These are phyloP conservation scores for Theileria annulata DNA, from an alignment of 169 alveolate species.

Conservation along the genomic window DNA sequence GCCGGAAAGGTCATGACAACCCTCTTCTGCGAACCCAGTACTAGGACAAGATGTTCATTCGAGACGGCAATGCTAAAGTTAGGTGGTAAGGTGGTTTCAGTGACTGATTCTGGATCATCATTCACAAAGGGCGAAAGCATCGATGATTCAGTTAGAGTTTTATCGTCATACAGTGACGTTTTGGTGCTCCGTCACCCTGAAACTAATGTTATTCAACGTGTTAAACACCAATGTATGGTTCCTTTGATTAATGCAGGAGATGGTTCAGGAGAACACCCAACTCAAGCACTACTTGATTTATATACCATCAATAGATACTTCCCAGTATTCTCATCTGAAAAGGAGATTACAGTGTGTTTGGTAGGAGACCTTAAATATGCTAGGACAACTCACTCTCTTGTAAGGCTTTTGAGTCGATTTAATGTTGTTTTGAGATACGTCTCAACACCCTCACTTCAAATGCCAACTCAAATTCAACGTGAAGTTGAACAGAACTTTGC, in stretches of 20 bases:
- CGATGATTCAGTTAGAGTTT: slow-evolving; percentile 75
- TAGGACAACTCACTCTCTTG: slow-evolving; percentile 82
- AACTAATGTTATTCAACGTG: slow-evolving; percentile 38
- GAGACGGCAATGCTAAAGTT: slow-evolving; percentile 80
- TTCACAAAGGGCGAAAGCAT: slow-evolving; percentile 82
- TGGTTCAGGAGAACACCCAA: slow-evolving; percentile 85
- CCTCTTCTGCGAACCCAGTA: slow-evolving; percentile 79
- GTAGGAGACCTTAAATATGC: slow-evolving; percentile 84
- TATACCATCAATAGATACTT: slow-evolving; percentile 75
- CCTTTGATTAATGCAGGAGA: slow-evolving; percentile 84
- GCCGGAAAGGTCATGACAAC: slow-evolving; percentile 52
- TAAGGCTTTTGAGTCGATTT: slow-evolving; percentile 73
- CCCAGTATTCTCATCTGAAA: slow-evolving; percentile 54
- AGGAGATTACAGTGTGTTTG: slow-evolving; percentile 65
- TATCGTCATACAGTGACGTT: slow-evolving; percentile 77
- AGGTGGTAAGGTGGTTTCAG: slow-evolving; percentile 75
- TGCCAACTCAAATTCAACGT: slow-evolving; percentile 71
- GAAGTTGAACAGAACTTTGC: slow-evolving; percentile 67
- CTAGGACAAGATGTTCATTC: slow-evolving; percentile 85
- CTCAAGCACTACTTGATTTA: slow-evolving; percentile 82
- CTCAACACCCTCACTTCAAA: slow-evolving; percentile 70
- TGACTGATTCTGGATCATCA: slow-evolving; percentile 67
- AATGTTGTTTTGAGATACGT: slow-evolving; percentile 72
- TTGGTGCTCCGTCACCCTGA: slow-evolving; percentile 73
- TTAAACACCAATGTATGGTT: slow-evolving; percentile 43